A percentile compares a stretch with the other conserved stretches of the same genome.
These are phyloP conservation scores for Alternaria conjuncta DNA, from an alignment of 2,329 filamentous ascomycete genomes.

Conservation along the genomic window DNA sequence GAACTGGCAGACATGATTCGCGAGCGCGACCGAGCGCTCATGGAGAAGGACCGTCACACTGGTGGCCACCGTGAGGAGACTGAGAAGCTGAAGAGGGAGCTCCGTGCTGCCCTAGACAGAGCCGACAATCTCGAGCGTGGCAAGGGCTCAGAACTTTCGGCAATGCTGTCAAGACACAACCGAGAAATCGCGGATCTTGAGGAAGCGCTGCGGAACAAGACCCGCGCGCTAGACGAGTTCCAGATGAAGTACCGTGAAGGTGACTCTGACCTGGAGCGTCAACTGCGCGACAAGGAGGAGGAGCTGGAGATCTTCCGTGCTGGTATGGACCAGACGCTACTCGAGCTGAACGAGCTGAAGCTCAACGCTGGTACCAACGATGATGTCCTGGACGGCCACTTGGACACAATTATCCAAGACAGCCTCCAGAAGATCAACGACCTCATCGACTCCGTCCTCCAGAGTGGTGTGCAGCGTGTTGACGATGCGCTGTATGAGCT, in stretches of 20 bases:
- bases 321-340: constrained; percentile 93
- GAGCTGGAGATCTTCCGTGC: constrained; percentile 98
- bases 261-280: constrained; percentile 82
- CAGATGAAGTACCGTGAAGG: constrained; percentile 79
- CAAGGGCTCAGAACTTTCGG: constrained; percentile 94
- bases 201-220: constrained; percentile 87
- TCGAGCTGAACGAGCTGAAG: constrained; percentile 90
- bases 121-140: constrained; percentile 90
- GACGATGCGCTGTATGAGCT: constrained; percentile 97
- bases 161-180: constrained; percentile 95
- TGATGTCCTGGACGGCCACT: constrained; percentile 82
- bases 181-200: constrained; percentile 96
- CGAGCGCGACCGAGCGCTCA: constrained; percentile 88
- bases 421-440: constrained; percentile 94
- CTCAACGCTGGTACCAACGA: constrained; percentile 68
- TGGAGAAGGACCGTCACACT: constrained; percentile 87
- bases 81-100: constrained; percentile 91
- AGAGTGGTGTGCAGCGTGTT: constrained; percentile 89
- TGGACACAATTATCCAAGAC: constrained; percentile 85
- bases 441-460: constrained; percentile 94
- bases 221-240: constrained; percentile 81
- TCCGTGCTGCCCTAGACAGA: constrained; percentile 88
- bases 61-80: constrained; percentile 91
- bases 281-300: constrained; percentile 92
- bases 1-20: constrained; percentile 98